phyloP scores from a whole-genome alignment of 495 filamentous ascomycete genomes.

The Penicillium alfredii region DNA sequence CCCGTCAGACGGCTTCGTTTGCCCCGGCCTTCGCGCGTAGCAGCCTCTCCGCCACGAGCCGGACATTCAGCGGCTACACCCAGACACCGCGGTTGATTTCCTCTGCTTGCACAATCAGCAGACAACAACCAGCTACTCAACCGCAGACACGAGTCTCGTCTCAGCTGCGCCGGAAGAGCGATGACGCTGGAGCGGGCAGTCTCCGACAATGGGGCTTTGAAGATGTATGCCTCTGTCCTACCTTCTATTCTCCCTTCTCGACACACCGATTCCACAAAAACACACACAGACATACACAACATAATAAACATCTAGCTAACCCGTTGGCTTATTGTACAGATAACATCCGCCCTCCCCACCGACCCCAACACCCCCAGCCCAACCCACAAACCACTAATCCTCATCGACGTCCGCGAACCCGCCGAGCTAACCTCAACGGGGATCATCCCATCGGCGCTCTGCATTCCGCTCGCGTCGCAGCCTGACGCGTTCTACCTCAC shows the following conservation, averaged over 20 bases:
- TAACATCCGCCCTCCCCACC: conserved; percentile 33
- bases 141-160: not conserved
- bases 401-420: conserved; percentile 80
- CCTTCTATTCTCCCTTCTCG: conserved; percentile 1
- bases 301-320: too few species aligned
- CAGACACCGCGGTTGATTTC: conserved; percentile 3
- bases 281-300: conserved; percentile 2
- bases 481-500: conserved; percentile 73
- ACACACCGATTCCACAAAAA: not conserved
- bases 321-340: too few species aligned
- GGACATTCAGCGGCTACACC: conserved; percentile 7
- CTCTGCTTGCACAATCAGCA: not conserved
- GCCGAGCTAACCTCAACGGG: conserved; percentile 62
- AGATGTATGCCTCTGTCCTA: conserved; percentile 27
- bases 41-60: conserved; percentile 14
- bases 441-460: conserved; percentile 70
- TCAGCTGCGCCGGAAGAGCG: conserved; percentile 25
- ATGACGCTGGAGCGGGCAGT: conserved; percentile 1
- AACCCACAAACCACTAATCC: conserved; percentile 28
- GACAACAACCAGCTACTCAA: not conserved
- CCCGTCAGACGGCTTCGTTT: conserved; percentile 8
- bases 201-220: conserved; percentile 39
- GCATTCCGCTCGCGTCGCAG: conserved; percentile 69
- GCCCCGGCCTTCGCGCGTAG: conserved; percentile 10
- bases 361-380: conserved; percentile 15